Percentiles rank a stretch among this genome's conserved stretches.
phyloP scores from a whole-genome alignment of 139 green algal genomes.

The Closterium sp. region DNA sequence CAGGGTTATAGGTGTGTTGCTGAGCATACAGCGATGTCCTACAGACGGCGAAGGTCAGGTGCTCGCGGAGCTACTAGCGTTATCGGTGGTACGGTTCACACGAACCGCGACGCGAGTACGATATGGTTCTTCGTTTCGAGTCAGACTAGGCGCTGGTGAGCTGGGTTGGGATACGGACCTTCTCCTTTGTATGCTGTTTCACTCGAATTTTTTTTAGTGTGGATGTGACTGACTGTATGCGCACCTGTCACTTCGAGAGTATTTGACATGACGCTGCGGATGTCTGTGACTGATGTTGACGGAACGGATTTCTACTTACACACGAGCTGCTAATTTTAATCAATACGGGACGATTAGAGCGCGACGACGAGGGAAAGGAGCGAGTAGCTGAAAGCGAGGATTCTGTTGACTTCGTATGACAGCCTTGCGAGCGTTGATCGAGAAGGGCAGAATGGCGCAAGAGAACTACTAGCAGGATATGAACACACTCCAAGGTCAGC shows the following conservation, averaged over 20 bases:
- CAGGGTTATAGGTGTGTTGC: no score
- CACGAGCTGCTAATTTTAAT: neutral
- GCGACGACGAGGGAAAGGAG: neutral
- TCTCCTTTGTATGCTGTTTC: no score
- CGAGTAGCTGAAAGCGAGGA: neutral
- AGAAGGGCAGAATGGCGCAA: neutral
- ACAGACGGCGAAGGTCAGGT: no score
- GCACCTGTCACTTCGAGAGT: neutral
- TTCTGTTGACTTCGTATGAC: neutral
- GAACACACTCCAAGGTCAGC: neutral
- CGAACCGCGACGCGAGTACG: neutral
- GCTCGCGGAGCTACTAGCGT: neutral
- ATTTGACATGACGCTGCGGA: neutral
- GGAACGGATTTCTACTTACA: neutral
- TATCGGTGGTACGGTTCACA: neutral
- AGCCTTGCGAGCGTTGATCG: neutral
- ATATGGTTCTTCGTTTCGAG: neutral
- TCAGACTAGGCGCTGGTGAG: neutral
- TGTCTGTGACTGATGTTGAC: neutral
- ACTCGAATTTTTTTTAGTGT: no score
- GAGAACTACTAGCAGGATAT: neutral
- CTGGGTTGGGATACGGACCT: neutral
- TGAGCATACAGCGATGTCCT: no score
- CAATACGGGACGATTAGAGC: neutral
- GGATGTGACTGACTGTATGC: no score